A percentile compares a stretch with the other conserved stretches of the same genome.
Conservation (phyloP, 164 flowering plant genomes). For the Cinnamomum chago region DNA sequence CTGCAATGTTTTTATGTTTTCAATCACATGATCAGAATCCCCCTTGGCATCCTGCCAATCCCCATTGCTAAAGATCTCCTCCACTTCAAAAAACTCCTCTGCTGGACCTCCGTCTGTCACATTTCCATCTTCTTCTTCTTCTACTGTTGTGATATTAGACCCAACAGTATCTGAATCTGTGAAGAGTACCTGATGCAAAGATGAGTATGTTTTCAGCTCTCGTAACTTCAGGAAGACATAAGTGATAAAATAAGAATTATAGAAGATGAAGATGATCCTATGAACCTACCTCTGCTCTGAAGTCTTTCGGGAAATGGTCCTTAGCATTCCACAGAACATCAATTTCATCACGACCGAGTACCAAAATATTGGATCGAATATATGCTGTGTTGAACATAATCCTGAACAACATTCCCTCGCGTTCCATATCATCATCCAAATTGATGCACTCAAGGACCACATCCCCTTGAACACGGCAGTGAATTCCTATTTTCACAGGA, state of each 20-base stretch:
- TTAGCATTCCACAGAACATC: slow-evolving; percentile 81
- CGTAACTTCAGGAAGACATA: slow-evolving; percentile 25
- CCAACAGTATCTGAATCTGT: slow-evolving; percentile 56
- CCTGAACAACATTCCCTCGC: slow-evolving; percentile 81
- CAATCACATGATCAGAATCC: slow-evolving; percentile 20
- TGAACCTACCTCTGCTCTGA: slow-evolving; percentile 76
- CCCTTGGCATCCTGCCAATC: slow-evolving; percentile 48
- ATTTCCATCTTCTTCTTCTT: slow-evolving; percentile 44
- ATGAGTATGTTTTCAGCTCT: slow-evolving; percentile 39
- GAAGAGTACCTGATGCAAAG: slow-evolving; percentile 77
- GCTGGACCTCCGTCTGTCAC: slow-evolving; percentile 53
- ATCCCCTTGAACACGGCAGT: slow-evolving; percentile 84
- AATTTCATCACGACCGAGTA: slow-evolving; percentile 68
- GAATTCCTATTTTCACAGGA: slow-evolving; percentile 65
- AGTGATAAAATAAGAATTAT: neutral
- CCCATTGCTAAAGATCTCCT: slow-evolving; percentile 79
- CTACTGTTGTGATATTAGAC: slow-evolving; percentile 42
- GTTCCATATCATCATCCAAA: slow-evolving; percentile 57
- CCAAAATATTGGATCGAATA: slow-evolving; percentile 58
- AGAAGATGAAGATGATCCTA: slow-evolving; percentile 9
- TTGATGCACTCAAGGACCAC: slow-evolving; percentile 88
- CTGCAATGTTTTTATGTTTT: neutral
- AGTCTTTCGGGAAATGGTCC: slow-evolving; percentile 71
- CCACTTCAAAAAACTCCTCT: slow-evolving; percentile 94
- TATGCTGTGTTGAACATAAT: slow-evolving; percentile 84